Conservation (phyloP, 306 rosid genomes). For the Prunus mongolica region DNA sequence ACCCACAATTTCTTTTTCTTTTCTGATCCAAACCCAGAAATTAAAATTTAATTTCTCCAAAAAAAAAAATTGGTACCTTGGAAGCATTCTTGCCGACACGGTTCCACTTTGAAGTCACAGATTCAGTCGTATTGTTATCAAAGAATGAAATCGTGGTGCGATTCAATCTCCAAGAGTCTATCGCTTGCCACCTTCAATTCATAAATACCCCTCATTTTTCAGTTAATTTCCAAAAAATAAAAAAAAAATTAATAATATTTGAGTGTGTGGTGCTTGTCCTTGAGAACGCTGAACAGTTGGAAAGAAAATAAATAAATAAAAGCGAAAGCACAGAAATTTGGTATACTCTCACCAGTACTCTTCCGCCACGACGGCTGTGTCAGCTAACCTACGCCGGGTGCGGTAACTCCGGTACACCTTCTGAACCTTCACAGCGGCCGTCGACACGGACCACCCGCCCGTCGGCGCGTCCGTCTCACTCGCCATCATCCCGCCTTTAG, state of each 20-base stretch:
- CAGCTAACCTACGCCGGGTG: slow-evolving; percentile 86
- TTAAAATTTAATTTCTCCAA: not conserved
- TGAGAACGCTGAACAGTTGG: not conserved
- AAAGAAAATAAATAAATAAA: not conserved
- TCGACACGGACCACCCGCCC: slow-evolving; percentile 12
- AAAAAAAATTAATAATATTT: no score
- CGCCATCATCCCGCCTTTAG: not conserved
- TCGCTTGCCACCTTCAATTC: slow-evolving; percentile 75
- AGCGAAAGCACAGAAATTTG: not conserved
- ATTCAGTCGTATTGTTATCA: slow-evolving; percentile 56
- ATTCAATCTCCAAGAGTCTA: slow-evolving; percentile 62
- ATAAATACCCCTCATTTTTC: slow-evolving; percentile 9
- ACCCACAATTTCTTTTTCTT: not conserved
- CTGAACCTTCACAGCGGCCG: slow-evolving; percentile 69
- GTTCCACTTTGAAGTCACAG: slow-evolving; percentile 61
- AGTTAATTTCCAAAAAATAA: not conserved
- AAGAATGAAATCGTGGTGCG: slow-evolving; percentile 85
- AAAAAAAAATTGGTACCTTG: slow-evolving; percentile 35
- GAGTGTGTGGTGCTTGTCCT: no score
- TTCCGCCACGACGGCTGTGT: slow-evolving; percentile 89
- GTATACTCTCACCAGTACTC: slow-evolving; percentile 69
- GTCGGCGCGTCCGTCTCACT: not conserved
- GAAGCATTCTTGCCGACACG: slow-evolving; percentile 75
- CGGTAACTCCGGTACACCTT: slow-evolving; percentile 84
- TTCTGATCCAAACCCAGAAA: not conserved